Conservation (phyloP, 2,329 filamentous ascomycete species). For the Rhinocladiella similis region DNA sequence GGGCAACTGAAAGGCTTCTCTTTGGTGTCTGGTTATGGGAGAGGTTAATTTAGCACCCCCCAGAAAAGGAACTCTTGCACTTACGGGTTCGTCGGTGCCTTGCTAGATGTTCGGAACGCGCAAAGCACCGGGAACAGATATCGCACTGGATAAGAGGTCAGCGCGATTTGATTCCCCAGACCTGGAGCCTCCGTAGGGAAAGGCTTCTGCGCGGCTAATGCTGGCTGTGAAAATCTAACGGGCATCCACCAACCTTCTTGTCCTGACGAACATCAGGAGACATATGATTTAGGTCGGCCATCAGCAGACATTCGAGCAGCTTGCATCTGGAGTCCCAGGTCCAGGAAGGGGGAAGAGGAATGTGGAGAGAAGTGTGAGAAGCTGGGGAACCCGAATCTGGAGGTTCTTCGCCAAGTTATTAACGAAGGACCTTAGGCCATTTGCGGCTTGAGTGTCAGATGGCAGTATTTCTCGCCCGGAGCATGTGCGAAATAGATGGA, state of each 20-base stretch:
- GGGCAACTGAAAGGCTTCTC: conserved; percentile 14
- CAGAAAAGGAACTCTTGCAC: neutral
- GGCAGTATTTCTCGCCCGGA: neutral
- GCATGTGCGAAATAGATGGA: too few species aligned
- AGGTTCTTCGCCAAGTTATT: neutral
- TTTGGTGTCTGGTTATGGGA: conserved; percentile 10
- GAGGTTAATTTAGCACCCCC: neutral
- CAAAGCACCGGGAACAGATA: conserved; percentile 16
- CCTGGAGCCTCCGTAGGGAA: too few species aligned
- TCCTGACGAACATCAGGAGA: conserved; percentile 7
- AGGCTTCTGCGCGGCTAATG: too few species aligned
- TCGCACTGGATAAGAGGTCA: conserved; percentile 10
- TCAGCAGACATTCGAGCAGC: neutral
- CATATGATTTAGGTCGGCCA: conserved; percentile 4
- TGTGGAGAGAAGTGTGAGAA: conserved; percentile 1
- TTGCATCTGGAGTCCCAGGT: neutral
- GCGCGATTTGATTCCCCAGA: neutral
- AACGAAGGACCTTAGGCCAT: neutral
- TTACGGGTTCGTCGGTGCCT: conserved; percentile 13
- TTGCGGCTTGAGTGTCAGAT: too few species aligned
- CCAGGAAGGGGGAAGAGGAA: neutral
- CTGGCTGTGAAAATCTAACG: neutral
- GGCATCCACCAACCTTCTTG: conserved; percentile 10
- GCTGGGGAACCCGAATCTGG: conserved; percentile 2
- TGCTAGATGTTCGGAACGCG: conserved; percentile 14